Percentiles rank a stretch among this genome's conserved stretches.
These are phyloP conservation scores for Auxenochlorella pyrenoidosa DNA, from an alignment of 139 green algal species.

Conservation along the genomic window DNA sequence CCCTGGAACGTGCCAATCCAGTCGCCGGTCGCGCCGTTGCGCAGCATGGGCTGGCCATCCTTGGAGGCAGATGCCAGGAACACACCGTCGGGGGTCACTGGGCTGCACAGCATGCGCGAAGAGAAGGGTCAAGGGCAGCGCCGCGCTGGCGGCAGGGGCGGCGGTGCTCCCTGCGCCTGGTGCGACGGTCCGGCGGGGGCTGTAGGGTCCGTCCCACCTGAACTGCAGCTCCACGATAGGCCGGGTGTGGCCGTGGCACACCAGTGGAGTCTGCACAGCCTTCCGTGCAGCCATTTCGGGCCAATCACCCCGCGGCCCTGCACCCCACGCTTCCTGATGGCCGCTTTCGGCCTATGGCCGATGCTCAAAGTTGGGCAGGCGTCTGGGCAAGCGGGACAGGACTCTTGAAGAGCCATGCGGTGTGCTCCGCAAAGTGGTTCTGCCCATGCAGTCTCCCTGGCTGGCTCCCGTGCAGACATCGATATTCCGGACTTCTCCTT, in stretches of 20 bases:
- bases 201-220: constrained; percentile 59
- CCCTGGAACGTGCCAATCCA: constrained; percentile 99
- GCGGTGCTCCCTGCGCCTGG: neutral
- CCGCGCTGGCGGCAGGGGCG: neutral
- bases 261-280: constrained; percentile 68
- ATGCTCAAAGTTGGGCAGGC: too few species aligned
- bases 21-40: constrained; percentile 94
- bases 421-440: too few species aligned
- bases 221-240: constrained; percentile 98
- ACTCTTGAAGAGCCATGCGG: too few species aligned
- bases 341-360: neutral
- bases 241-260: constrained; percentile 96
- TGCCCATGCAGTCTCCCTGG: neutral
- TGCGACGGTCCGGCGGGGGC: too few species aligned
- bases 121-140: neutral
- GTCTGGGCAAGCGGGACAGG: too few species aligned
- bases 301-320: neutral
- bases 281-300: constrained; percentile 14
- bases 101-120: constrained; percentile 53
- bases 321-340: neutral
- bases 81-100: constrained; percentile 93
- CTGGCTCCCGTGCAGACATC: too few species aligned
- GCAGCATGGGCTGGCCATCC: constrained; percentile 97
- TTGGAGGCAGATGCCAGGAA: constrained; percentile 97
- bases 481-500: too few species aligned